Base-by-base conservation (phyloP, 352 stramenopile species). In the Blastocystis sp. region DNA sequence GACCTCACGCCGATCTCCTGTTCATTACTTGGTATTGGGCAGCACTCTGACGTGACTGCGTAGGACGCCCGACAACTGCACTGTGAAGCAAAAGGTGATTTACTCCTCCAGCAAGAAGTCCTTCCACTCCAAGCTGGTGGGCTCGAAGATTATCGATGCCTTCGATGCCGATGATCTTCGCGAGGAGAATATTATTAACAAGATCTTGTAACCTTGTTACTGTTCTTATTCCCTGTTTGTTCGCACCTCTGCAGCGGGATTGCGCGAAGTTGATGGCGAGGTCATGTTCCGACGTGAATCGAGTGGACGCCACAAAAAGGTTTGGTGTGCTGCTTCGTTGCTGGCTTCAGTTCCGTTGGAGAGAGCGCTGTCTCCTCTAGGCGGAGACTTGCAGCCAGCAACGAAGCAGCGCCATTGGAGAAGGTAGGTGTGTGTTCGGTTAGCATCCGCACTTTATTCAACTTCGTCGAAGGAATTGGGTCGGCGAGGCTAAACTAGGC, bases 11-110 rank as follows among this genome's bases (percentile, higher is more conserved):
- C 16, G 67, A 89, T 80, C 79, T 89, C 12, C 61, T 89, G 19
- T 55, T 89, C 3, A 89, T 89, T 31, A 80, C 79, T 55, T 89
- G 79, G 79, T 89, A 77, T 16, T 45, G 16, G 6, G 1, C 59
- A 33, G 10, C 59, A 35, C 16, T 21, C 13, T 0, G 26, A 6
- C 3, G 3, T 60, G n/a, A 51, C 33, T 24, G 2, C 6, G 4
- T 89, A 89, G 79, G 79, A 80, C 62, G 78, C 79, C 79, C n/a
- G 62, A 89, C 31, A 89, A 89, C 59, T 80, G 79, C 67, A 77
- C 35, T 65, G 67, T 89, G 63, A 89, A 80, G 67, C 79, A 89
- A 35, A 89, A 80, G 50, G 79, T 89, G 63, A 61, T 89, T 61
- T 89, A 77, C 67, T 89, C 79, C 13, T 89, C 79, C 2, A 80